Percentiles rank a stretch among this genome's conserved stretches.
Evolutionary conservation across 2,329 filamentous ascomycete genomes (phyloP).

Genomic region (Chaetomiaceae sp.): DNA sequence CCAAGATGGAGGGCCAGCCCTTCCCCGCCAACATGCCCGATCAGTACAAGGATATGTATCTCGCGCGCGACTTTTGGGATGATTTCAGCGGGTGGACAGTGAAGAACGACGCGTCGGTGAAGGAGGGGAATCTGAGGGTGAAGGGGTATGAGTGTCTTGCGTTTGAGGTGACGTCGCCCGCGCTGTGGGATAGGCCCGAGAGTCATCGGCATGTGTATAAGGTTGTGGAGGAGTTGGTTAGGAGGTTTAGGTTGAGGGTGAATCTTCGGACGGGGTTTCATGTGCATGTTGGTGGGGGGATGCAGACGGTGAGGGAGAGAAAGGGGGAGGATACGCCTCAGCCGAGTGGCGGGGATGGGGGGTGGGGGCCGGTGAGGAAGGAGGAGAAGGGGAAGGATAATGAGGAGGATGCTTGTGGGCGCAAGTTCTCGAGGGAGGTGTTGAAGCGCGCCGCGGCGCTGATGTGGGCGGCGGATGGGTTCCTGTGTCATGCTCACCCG

Average conservation of each 20-base stretch:
- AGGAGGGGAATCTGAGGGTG: background rate
- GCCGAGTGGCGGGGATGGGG: background rate
- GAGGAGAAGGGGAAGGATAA: background rate
- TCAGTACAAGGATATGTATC: background rate
- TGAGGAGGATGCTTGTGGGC: background rate
- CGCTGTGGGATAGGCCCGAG: conserved; percentile 15
- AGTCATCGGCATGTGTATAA: conserved; percentile 10
- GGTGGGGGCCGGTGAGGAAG: background rate
- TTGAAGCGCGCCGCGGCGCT: conserved; percentile 19
- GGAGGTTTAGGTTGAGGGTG: conserved; percentile 9
- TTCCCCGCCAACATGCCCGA: background rate
- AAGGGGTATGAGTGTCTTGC: background rate
- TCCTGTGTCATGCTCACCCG: conserved; percentile 16
- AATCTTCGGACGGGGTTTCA: conserved; percentile 12
- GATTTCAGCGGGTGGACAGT: background rate
- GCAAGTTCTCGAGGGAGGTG: background rate
- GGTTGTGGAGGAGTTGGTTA: conserved; percentile 6
- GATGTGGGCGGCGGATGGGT: conserved; percentile 19
- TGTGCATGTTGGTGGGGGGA: conserved; percentile 14
- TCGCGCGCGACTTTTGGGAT: background rate
- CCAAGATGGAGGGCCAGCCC: background rate
- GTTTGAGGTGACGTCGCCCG: conserved; percentile 12
- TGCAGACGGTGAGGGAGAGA: background rate
- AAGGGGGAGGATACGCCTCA: background rate
- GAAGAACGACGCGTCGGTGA: conserved; percentile 1